Evolutionary conservation across 495 filamentous ascomycete genomes (phyloP), one percentile per base, ranked within the genome.

Genomic region (Aspergillus saccharolyticus): DNA sequence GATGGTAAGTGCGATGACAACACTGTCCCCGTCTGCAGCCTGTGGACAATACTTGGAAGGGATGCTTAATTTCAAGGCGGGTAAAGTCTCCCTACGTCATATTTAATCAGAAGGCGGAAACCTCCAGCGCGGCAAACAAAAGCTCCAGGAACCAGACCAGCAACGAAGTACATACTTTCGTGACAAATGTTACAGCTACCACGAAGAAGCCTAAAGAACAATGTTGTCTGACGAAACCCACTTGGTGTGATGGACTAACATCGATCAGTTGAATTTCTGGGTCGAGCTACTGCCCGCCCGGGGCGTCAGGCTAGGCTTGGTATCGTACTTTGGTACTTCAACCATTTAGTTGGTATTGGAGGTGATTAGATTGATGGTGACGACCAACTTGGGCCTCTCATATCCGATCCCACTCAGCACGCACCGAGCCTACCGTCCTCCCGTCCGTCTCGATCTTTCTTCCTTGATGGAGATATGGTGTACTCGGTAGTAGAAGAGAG

Each of bases 1-100:
- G 14, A 39, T 39, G 33, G 33, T 10, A 39, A 39, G 19, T 49
- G 20, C 25, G 15, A 49, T 49, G 47, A 50, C 47, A 50, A 30
- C 47, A 50, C 28, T n/a, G n/a, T n/a, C n/a, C n/a, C 45, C n/a
- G 45, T 22, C 47, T 50, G 47, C 47, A 50, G 30, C 30, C 22
- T 20, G 28, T 28, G 47, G 47, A n/a, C 22, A 24, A 50, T 50
- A 50, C 47, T 50, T 28, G 21, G 16, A 49, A 16, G 9, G 21
- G 10, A 1, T 16, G 22, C 47, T 50, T 25, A 21, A 28, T 45
- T 45, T 17, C 18, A 47, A 47, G 44, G 44, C 44, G 7, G 44
- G n/a, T 28, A 28, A 18, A 50, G 4, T 28, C 16, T 10, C 18
- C 15, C 47, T 50, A 50, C 47, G 47, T 50, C 47, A 50, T 28